Conservation (phyloP, 2,329 filamentous ascomycete genomes). For the Lecanoromycetidae sp. region DNA sequence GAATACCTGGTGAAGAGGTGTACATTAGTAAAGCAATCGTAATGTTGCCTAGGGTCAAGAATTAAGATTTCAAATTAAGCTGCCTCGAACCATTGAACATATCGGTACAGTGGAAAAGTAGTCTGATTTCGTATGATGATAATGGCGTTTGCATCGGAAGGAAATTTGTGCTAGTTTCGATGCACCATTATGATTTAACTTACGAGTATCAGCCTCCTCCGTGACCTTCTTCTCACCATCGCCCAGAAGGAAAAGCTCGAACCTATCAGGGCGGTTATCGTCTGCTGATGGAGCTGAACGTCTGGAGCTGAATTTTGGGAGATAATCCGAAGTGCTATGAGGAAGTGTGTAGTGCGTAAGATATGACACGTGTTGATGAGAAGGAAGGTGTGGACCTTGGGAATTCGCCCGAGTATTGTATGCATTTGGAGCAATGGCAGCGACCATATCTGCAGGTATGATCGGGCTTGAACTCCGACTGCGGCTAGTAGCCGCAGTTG, state of each 20-base stretch:
- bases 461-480: too few relatives aligned
- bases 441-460: too few relatives aligned
- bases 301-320: background rate
- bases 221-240: slow-evolving; percentile 91
- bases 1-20: slow-evolving; percentile 51
- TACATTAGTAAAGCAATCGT: background rate
- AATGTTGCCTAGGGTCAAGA: background rate
- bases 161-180: background rate
- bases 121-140: too few relatives aligned
- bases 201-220: slow-evolving; percentile 78
- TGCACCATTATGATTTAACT: slow-evolving; percentile 26
- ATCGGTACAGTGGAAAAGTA: too few relatives aligned
- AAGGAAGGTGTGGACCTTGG: too few relatives aligned
- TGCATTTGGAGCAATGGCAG: too few relatives aligned
- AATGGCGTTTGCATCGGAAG: background rate
- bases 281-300: slow-evolving; percentile 10
- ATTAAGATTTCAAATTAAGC: background rate
- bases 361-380: too few relatives aligned
- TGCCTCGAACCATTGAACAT: background rate
- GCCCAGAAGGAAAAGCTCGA: slow-evolving; percentile 80
- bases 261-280: slow-evolving; percentile 44
- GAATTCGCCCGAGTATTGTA: too few relatives aligned
- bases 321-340: too few relatives aligned
- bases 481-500: too few relatives aligned
- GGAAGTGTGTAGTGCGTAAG: too few relatives aligned